Evolutionary conservation across 2,329 filamentous ascomycete species (phyloP).

Genomic region (Rhytidhysteron rufulum): DNA sequence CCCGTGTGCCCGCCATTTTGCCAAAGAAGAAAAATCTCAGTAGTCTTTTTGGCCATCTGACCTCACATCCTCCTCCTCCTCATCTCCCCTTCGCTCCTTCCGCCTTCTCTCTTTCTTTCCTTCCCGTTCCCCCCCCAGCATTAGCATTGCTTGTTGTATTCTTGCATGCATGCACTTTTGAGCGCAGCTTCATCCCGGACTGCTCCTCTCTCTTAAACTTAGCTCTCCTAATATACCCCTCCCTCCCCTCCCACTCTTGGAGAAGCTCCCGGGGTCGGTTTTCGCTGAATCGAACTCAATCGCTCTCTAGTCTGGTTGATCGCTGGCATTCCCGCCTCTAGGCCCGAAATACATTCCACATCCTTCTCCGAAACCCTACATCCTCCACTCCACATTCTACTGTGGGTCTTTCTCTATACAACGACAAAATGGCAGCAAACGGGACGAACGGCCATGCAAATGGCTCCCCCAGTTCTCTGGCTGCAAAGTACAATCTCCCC

Average conservation of each 20-base stretch:
- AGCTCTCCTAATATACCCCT: slow-evolving; percentile 17
- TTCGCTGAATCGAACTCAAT: too few species aligned
- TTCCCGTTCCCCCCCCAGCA: neutral
- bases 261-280: too few species aligned
- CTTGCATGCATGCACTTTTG: slow-evolving; percentile 11
- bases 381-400: slow-evolving; percentile 13
- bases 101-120: slow-evolving; percentile 1
- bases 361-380: slow-evolving; percentile 8
- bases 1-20: slow-evolving; percentile 2
- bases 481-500: slow-evolving; percentile 76
- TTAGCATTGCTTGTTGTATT: slow-evolving; percentile 8
- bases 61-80: neutral
- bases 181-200: slow-evolving; percentile 13
- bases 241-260: slow-evolving; percentile 15
- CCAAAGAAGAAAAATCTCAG: too few species aligned
- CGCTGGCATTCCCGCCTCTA: too few species aligned
- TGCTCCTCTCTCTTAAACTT: slow-evolving; percentile 9
- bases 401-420: slow-evolving; percentile 22
- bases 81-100: slow-evolving; percentile 1
- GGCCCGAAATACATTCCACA: too few species aligned
- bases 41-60: neutral
- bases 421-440: slow-evolving; percentile 32
- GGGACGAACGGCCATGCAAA: slow-evolving; percentile 44
- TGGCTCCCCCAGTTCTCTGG: slow-evolving; percentile 61
- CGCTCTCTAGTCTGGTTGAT: too few species aligned